Percentiles rank a stretch among this genome's conserved stretches.
Evolutionary conservation across 2,329 filamentous ascomycete genomes (phyloP).

Genomic region (Cadophora luteo-olivacea): DNA sequence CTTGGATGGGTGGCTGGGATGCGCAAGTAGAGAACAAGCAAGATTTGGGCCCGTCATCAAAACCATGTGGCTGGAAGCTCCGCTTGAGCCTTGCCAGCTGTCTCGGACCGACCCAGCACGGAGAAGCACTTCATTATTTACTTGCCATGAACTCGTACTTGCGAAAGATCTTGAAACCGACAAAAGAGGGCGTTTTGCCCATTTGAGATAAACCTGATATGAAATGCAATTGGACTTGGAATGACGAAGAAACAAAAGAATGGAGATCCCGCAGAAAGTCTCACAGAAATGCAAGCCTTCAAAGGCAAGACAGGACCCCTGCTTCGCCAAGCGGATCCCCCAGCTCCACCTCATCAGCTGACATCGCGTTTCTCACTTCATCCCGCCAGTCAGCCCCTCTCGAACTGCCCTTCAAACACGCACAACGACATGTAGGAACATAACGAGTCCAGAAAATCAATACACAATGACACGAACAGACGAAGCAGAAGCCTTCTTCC

Average conservation of each 20-base stretch:
- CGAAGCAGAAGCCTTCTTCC: constrained; percentile 76
- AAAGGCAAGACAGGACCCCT: neutral
- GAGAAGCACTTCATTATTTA: neutral
- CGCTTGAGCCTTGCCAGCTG: constrained; percentile 7
- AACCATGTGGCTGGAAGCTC: constrained; percentile 23
- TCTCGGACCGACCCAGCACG: constrained; percentile 7
- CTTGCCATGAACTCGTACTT: neutral
- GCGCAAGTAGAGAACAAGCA: neutral
- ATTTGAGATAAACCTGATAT: too few species aligned
- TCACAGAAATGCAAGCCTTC: neutral
- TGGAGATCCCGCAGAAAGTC: neutral
- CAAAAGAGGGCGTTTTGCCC: too few species aligned
- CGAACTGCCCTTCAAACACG: neutral
- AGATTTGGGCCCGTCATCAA: constrained; percentile 7
- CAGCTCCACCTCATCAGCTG: constrained; percentile 9
- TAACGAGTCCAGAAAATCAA: neutral
- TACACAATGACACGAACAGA: constrained; percentile 70
- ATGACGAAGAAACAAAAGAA: neutral
- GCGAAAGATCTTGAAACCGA: too few species aligned
- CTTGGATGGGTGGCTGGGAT: constrained; percentile 24
- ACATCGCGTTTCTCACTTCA: constrained; percentile 6
- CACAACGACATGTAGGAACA: constrained; percentile 6
- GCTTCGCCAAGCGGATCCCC: neutral
- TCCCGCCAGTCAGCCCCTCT: neutral
- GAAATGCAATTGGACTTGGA: too few species aligned